Evolutionary conservation across 1,139 yeast species (phyloP).

Genomic region (Entelexis sorbosivorans): DNA sequence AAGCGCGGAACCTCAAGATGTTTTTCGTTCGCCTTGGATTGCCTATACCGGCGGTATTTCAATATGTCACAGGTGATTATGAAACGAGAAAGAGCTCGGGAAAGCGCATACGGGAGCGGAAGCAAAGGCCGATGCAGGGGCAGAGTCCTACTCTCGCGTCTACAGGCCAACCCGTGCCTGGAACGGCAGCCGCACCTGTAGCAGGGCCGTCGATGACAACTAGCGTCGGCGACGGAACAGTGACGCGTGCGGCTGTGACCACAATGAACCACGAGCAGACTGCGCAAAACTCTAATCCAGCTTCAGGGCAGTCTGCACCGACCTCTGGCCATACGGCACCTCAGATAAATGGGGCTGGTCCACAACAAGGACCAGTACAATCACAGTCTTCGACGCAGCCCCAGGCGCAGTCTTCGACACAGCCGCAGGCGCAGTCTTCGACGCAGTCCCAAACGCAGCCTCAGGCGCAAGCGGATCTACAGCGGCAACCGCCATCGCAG

Average conservation of each 20-base stretch:
- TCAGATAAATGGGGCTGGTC: background rate
- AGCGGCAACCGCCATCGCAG: background rate
- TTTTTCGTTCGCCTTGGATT: conserved; percentile 50
- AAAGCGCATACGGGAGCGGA: conserved; percentile 7
- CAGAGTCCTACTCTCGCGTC: background rate
- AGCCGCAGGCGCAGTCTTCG: background rate
- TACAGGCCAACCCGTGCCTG: background rate
- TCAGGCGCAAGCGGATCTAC: background rate
- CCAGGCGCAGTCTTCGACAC: background rate
- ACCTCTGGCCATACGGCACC: background rate
- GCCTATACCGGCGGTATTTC: conserved; percentile 64
- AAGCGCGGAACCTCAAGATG: conserved; percentile 90
- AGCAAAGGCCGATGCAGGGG: background rate
- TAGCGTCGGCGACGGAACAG: background rate
- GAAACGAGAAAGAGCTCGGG: conserved; percentile 38
- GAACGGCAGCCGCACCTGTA: background rate
- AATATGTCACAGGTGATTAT: conserved; percentile 76
- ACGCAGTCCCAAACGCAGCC: background rate
- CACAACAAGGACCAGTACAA: background rate
- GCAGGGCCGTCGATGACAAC: too few species aligned
- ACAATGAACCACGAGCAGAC: background rate
- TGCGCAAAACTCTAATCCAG: background rate
- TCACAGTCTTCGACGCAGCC: background rate
- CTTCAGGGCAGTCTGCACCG: background rate
- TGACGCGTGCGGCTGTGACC: background rate